Evolutionary conservation across 2,329 filamentous ascomycete species (phyloP), one percentile per base, ranked within the genome.

Genomic region (Stagonosporopsis chrysanthemi): DNA sequence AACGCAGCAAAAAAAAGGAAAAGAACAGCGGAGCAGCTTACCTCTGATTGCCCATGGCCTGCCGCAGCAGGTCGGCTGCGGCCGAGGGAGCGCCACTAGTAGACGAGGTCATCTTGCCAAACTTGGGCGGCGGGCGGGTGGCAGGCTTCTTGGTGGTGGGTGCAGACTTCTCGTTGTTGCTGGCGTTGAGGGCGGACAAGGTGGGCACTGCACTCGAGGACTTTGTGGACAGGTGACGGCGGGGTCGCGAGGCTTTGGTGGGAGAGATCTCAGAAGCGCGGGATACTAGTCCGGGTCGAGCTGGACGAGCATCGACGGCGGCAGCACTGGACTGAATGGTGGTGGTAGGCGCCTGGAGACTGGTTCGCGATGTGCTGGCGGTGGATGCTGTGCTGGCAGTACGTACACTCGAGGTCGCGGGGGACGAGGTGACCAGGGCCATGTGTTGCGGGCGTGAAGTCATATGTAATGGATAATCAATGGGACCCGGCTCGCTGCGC

Each of bases 41-140:
- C 84, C 81, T 83, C 70, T 83, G 83, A 50, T 58, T 52, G 72
- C 82, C 75, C 75, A 84, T 81, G 57, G 83, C 80, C 75, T 86
- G 85, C 69, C 84, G 81, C 68, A 86, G 76, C 74, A 86, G 75
- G 68, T 86, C 84, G 48, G 82, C 81, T 52, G 85, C 83, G 57
- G 79, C 79, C 66, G 80, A 83, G 65, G 78, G 75, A 73, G 79
- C 78, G 73, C 79, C 79, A 59, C 64, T 62, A 50, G 55, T 62
- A 58, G 72, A 62, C 40, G 69, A 66, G 65, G 73, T 69, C 70
- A 72, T 73, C 28, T 57, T 57, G 48, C 54, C 54, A 47, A 57
- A 57, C 52, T 66, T 71, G 67, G 66, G 63, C 28, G 68, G 62
- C 41, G 67, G 63, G 62, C 59, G 68, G 44, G 33, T 17, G 19